A percentile compares a stretch with the other conserved stretches of the same genome.
phyloP scores from a whole-genome alignment of 2,329 filamentous ascomycete genomes.

The Thielaviopsis euricoi region DNA sequence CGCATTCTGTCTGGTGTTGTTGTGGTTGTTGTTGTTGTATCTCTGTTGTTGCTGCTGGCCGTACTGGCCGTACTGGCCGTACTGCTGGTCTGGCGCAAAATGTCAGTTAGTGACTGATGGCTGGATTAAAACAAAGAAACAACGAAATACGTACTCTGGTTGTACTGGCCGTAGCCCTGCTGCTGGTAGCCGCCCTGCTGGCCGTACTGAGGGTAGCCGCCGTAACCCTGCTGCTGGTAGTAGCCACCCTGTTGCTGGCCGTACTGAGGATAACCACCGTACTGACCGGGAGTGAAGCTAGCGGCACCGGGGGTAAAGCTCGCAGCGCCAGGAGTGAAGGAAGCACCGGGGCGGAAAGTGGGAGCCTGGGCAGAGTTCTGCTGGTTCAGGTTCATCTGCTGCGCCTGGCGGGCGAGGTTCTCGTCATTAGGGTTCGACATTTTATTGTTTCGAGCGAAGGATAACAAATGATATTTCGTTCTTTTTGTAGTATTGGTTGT shows the following conservation, averaged over 20 bases:
- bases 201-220: slow-evolving; percentile 21
- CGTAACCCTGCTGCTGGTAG: slow-evolving; percentile 30
- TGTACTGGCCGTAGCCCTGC: slow-evolving; percentile 33
- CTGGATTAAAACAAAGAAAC: neutral
- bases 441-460: slow-evolving; percentile 16
- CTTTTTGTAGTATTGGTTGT: too few species aligned
- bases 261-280: slow-evolving; percentile 43
- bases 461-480: neutral
- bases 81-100: slow-evolving; percentile 13
- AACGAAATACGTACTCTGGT: slow-evolving; percentile 22
- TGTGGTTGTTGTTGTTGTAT: slow-evolving; percentile 24
- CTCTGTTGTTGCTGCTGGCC: slow-evolving; percentile 26
- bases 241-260: slow-evolving; percentile 30
- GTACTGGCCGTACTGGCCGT: slow-evolving; percentile 29
- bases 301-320: slow-evolving; percentile 59
- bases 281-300: slow-evolving; percentile 56
- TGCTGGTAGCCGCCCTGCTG: slow-evolving; percentile 18
- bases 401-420: slow-evolving; percentile 71
- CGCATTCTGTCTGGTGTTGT: slow-evolving; percentile 24
- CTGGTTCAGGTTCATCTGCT: slow-evolving; percentile 58
- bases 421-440: slow-evolving; percentile 93
- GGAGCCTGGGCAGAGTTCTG: slow-evolving; percentile 28
- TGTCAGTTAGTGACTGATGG: neutral
- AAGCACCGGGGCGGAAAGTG: slow-evolving; percentile 29
- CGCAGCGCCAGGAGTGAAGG: slow-evolving; percentile 49